Evolutionary conservation across 805 yeast genomes (phyloP).

Genomic region (Ogataea nitratoaversa): DNA sequence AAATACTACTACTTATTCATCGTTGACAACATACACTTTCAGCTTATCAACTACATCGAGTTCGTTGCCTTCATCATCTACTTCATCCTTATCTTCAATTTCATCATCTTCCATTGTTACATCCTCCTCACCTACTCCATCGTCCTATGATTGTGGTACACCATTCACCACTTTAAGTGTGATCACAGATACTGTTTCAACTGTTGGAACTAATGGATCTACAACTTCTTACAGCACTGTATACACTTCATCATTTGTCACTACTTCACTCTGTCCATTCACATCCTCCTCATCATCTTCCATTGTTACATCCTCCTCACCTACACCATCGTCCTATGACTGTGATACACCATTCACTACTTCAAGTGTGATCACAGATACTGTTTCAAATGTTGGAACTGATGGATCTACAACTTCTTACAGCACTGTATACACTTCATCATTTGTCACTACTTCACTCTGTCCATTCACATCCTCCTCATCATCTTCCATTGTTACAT

Average conservation of each 20-base stretch:
- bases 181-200: neutral
- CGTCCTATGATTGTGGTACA: neutral
- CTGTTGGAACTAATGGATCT: neutral
- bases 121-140: neutral
- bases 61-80: neutral
- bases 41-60: neutral
- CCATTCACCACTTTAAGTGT: neutral
- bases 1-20: slow-evolving; percentile 4
- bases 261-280: slow-evolving; percentile 1
- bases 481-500: neutral
- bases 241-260: neutral
- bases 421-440: neutral
- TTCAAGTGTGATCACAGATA: neutral
- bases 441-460: slow-evolving; percentile 1
- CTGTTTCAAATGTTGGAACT: neutral
- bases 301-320: neutral
- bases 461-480: slow-evolving; percentile 4
- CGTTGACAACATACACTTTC: slow-evolving; percentile 1
- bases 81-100: neutral
- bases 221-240: neutral
- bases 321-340: neutral
- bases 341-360: neutral
- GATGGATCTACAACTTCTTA: neutral
- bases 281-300: neutral
- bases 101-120: slow-evolving; percentile 3